Evolutionary conservation across 2,329 filamentous ascomycete species (phyloP).

Genomic region (Botrytis byssoidea): DNA sequence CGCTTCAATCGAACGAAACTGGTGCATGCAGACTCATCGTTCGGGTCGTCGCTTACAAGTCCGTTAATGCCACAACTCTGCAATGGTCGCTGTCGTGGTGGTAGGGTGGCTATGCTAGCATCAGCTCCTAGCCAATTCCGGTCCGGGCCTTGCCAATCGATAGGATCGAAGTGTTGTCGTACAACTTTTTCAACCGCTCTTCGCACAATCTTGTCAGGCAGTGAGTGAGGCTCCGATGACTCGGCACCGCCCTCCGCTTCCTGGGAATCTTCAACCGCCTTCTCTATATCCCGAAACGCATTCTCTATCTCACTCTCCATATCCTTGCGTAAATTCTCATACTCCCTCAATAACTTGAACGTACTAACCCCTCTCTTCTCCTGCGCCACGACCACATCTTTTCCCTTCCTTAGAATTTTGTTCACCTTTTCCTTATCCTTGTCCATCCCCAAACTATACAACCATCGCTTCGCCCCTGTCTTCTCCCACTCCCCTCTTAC

Average conservation of each 20-base stretch:
- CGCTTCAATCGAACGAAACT: neutral
- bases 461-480: neutral
- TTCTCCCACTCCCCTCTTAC: constrained; percentile 8
- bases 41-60: neutral
- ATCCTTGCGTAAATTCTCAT: neutral
- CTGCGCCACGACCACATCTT: neutral
- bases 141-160: neutral
- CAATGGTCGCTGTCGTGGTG: neutral
- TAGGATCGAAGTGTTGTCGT: neutral
- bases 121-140: constrained; percentile 1
- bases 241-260: too few relatives aligned
- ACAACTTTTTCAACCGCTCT: neutral
- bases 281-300: neutral
- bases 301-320: neutral
- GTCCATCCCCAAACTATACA: constrained; percentile 1
- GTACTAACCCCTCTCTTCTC: neutral
- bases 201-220: neutral
- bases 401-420: neutral
- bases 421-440: neutral
- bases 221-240: neutral
- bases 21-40: neutral
- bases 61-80: neutral
- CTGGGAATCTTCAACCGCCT: neutral
- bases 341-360: neutral
- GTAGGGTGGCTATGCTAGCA: neutral